Evolutionary conservation across 345 rosid species (phyloP).

Genomic region (Eucalyptus pauciflora): DNA sequence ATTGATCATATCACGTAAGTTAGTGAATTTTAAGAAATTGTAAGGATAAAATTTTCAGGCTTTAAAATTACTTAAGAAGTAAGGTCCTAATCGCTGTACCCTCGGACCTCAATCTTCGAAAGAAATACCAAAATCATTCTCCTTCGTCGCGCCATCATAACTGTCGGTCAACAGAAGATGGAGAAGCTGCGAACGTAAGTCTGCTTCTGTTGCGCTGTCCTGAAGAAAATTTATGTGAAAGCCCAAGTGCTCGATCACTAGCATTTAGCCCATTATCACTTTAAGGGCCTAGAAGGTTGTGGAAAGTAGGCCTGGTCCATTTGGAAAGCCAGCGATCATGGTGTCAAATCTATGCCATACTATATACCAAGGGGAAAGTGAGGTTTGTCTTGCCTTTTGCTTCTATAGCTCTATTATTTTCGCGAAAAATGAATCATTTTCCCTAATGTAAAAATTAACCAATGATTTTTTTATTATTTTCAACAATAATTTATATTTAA

Average conservation of each 20-base stretch:
- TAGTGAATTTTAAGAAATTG: background rate
- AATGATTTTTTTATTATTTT: accelerated
- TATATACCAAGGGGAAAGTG: background rate
- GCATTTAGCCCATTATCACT: background rate
- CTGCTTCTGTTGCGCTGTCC: background rate
- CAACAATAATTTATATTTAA: background rate
- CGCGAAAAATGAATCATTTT: background rate
- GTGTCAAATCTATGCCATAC: background rate
- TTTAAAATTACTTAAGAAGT: background rate
- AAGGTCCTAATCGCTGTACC: background rate
- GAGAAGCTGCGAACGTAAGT: background rate
- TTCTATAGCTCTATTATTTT: background rate
- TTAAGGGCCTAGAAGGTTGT: background rate
- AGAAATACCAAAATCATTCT: background rate
- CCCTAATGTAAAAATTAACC: too few relatives aligned
- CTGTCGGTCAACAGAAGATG: background rate
- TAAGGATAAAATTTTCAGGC: background rate
- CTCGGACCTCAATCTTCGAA: background rate
- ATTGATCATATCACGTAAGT: background rate
- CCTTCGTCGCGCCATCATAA: background rate
- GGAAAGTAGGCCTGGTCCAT: background rate
- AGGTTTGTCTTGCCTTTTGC: background rate
- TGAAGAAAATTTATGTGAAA: background rate
- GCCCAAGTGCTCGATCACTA: background rate
- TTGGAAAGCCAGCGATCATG: background rate